These are phyloP conservation scores for Erodium moschatum DNA, from an alignment of 441 rosid species.

Conservation along the genomic window DNA sequence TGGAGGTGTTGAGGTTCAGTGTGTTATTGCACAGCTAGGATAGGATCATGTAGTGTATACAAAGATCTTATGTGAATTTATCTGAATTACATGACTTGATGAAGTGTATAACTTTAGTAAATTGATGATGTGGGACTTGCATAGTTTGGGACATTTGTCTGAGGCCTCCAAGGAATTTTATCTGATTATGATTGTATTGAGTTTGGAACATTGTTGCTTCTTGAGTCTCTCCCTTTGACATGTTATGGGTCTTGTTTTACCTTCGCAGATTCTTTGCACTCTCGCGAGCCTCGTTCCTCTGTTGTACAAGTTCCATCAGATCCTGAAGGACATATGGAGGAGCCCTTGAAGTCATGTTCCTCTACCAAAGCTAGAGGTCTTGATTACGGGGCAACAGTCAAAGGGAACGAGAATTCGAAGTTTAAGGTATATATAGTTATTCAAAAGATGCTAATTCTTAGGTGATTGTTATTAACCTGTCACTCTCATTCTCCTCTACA, in stretches of 20 bases:
- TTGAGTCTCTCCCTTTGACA: too few species aligned
- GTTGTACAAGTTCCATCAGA: background rate
- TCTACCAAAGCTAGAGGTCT: background rate
- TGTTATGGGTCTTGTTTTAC: too few species aligned
- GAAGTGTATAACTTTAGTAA: too few species aligned
- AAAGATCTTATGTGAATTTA: too few species aligned
- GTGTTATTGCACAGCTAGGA: too few species aligned
- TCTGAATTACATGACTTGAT: too few species aligned
- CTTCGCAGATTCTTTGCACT: background rate
- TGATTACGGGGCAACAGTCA: background rate
- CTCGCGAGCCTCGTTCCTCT: background rate
- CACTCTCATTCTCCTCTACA: background rate
- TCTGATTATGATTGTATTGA: background rate
- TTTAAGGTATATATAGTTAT: constrained; percentile 2
- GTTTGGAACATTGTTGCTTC: background rate
- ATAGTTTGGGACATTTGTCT: too few species aligned
- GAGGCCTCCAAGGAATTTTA: background rate
- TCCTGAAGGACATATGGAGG: background rate
- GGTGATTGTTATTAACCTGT: background rate
- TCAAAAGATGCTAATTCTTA: background rate
- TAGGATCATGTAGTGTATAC: too few species aligned
- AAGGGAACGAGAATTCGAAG: constrained; percentile 1
- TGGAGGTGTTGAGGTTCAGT: too few species aligned
- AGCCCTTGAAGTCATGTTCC: constrained; percentile 6
- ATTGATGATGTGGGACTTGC: too few species aligned